Evolutionary conservation across 1,284 basidiomycete genomes (phyloP), one percentile per base, ranked within the genome.

Genomic region (Leccinum fallax): DNA sequence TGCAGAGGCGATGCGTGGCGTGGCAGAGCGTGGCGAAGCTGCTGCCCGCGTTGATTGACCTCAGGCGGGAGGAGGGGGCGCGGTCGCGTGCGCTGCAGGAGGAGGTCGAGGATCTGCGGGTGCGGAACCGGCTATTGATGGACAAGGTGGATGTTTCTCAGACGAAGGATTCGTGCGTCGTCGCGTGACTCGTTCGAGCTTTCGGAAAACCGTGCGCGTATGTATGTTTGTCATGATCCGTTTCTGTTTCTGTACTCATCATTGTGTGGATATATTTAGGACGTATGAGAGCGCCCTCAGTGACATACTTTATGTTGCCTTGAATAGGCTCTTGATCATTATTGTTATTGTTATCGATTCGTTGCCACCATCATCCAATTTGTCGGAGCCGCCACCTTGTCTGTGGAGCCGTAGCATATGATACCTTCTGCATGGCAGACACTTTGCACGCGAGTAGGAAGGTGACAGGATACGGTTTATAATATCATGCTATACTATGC

Each of bases 81-180:
- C 74, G 78, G 58, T 74, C 78, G 63, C 69, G 66, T 43, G 71
- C 69, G 58, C 64, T 86, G 67, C 75, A 80, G 69, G 67, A 71
- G 40, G 85, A 87, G 68, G 78, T 85, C 40, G 79, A 83, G 70
- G 85, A 86, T 65, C 65, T 87, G 67, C 74, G 80, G 59, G 77
- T 79, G 68, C 69, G 83, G 64, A 82, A 78, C 58, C 74, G 71
- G 49, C 70, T 85, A 13, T 66, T 85, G 65, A 77, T 76, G 69
- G 83, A 81, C 64, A 76, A 54, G 61, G 57, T 19, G 3, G 59
- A 63, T 15, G 26, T 26, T 26, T 15, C 54, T 21, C 58, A 59
- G 53, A 49, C 67, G 4, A 58, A 36, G 36, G 71, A 76, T 36
- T 66, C 74, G 1, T 76, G 73, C 57, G 11, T 70, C n/a, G 9